Base-by-base conservation (phyloP, 371 early-diverging fungal genomes). In the Mortierella sp. region DNA sequence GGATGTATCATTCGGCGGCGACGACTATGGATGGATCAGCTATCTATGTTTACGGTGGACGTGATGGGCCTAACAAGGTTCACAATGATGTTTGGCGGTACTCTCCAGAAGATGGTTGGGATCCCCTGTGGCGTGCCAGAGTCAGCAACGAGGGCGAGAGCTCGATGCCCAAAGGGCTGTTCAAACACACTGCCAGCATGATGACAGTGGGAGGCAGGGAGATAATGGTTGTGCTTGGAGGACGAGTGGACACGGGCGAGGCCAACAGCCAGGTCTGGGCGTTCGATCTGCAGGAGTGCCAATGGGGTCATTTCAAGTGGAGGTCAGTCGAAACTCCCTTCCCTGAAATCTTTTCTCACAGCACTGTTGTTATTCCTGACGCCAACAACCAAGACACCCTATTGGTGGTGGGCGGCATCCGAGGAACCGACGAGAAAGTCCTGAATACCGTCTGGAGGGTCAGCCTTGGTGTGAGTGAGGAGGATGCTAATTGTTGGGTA, bases 81-180 rank as follows among this genome's bases (percentile, higher is more conserved):
- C 82, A 82, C 69, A 86, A 86, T n/a, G 86, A 86, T 53, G 74
- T 86, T 40, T 86, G 86, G 86, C 34, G 77, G 51, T 86, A 71
- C 69, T 71, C 82, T 3, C 44, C 71, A 0, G 70, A 74, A 24
- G 73, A 70, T 1, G 82, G 82, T 19, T 86, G 86, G 86, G 79
- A 74, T 19, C 82, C 79, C 3, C 44, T 79, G 16, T 86, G 86
- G 86, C 79, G 79, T 4, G 86, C 57, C 14, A 75, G 69, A 34
- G 28, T 76, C 55, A 78, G 13, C 26, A 73, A 70, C 21, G 74
- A 48, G 16, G 64, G 77, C 11, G 74, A 71, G 19, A 44, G 55
- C 6, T 48, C 76, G 14, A 9, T 54, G 3, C 86, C 86, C 19
- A 76, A 76, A 54, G 86, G 86, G 0, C 64, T 81, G 2, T 86